Percentiles rank a stretch among this genome's conserved stretches.
These are phyloP conservation scores for Juglanconis oblonga DNA, from an alignment of 2,329 filamentous ascomycete genomes.

Conservation along the genomic window DNA sequence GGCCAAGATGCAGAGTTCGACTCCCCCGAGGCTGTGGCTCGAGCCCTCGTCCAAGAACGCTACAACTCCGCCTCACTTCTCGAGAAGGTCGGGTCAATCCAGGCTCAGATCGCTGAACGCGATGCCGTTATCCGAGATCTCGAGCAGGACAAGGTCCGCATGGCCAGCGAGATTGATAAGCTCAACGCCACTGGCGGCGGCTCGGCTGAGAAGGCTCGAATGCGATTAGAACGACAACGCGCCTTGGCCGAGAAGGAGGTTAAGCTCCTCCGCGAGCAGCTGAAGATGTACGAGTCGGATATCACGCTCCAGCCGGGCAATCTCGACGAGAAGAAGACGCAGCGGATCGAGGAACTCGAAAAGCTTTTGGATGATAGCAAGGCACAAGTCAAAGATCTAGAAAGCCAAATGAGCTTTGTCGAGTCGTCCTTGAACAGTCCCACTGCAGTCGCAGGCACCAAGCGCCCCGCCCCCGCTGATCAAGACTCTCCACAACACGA, in stretches of 20 bases:
- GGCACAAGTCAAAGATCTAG: slow-evolving; percentile 70
- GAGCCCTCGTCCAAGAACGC: slow-evolving; percentile 78
- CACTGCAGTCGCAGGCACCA: slow-evolving; percentile 49
- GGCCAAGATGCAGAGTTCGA: slow-evolving; percentile 69
- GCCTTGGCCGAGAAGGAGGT: slow-evolving; percentile 86
- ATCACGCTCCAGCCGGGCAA: slow-evolving; percentile 78
- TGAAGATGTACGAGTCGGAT: slow-evolving; percentile 84
- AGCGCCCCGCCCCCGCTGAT: slow-evolving; percentile 63
- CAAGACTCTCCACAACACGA: slow-evolving; percentile 52
- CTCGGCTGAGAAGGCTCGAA: slow-evolving; percentile 63
- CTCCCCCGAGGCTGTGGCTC: slow-evolving; percentile 82
- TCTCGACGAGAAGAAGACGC: slow-evolving; percentile 70
- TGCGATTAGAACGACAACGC: slow-evolving; percentile 82
- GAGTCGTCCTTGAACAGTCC: slow-evolving; percentile 45
- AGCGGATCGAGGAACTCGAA: slow-evolving; percentile 79
- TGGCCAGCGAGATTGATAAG: slow-evolving; percentile 70
- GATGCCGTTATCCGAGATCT: slow-evolving; percentile 71
- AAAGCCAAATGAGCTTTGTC: slow-evolving; percentile 67
- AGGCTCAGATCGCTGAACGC: slow-evolving; percentile 74
- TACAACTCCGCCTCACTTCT: slow-evolving; percentile 76
- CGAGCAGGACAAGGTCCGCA: slow-evolving; percentile 63
- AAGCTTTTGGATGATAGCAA: slow-evolving; percentile 85
- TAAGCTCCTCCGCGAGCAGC: slow-evolving; percentile 87
- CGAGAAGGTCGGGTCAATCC: slow-evolving; percentile 74
- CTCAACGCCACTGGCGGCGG: slow-evolving; percentile 51